A percentile compares a stretch with the other conserved stretches of the same genome.
Conservation (phyloP, 257 asterid genomes). For the Nicotiana otophora region DNA sequence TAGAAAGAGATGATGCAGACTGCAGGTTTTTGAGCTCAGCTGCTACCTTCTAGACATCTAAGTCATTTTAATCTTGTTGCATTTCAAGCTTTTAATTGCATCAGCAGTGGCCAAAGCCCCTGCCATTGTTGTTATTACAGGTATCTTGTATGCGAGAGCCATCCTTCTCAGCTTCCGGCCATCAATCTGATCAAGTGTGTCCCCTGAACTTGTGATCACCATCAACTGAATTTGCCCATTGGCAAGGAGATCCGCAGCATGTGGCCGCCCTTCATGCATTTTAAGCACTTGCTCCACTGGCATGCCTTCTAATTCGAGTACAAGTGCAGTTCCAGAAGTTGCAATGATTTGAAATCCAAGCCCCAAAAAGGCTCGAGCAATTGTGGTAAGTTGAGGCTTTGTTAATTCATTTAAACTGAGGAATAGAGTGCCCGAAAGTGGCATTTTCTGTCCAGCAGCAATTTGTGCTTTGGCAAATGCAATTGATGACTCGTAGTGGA, state of each 20-base stretch:
- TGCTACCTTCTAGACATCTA: constrained; percentile 24
- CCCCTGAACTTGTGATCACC: constrained; percentile 87
- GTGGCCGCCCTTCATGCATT: constrained; percentile 89
- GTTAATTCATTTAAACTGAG: constrained; percentile 72
- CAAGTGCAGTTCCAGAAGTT: constrained; percentile 76
- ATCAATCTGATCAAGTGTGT: constrained; percentile 67
- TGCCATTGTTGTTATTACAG: constrained; percentile 74
- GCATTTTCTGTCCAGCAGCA: constrained; percentile 79
- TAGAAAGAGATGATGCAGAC: constrained; percentile 37
- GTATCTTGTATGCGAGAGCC: constrained; percentile 88
- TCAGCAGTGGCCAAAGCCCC: constrained; percentile 89
- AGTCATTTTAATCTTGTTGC: constrained; percentile 68
- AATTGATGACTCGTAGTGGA: constrained; percentile 46
- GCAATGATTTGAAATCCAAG: constrained; percentile 64
- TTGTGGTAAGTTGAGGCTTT: constrained; percentile 51
- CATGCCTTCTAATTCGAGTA: constrained; percentile 54
- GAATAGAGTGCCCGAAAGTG: constrained; percentile 68
- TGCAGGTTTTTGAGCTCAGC: background rate
- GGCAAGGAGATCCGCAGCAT: constrained; percentile 78
- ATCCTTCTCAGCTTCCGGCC: constrained; percentile 79
- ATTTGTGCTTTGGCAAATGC: constrained; percentile 83
- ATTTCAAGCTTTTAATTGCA: constrained; percentile 72
- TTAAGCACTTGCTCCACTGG: constrained; percentile 73
- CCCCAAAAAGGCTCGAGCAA: constrained; percentile 53
- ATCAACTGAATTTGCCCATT: constrained; percentile 79